Base-by-base conservation (phyloP, 768 basidiomycete genomes). In the Lyophyllum shimeji region DNA sequence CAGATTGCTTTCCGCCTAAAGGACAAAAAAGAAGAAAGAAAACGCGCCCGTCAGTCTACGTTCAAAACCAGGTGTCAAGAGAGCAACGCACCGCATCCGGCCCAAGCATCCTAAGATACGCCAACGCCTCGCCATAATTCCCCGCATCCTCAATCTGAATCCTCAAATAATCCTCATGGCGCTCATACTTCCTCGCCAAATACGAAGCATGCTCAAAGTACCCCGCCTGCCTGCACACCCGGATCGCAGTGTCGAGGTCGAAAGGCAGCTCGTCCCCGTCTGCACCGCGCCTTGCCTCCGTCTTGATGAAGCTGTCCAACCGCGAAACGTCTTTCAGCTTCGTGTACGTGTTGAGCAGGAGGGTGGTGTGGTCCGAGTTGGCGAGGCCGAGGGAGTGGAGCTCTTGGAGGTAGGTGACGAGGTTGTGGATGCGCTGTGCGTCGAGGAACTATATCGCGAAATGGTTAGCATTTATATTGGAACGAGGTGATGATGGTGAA, bases 171-270 rank as follows among this genome's bases (percentile, higher is more conserved):
- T 98, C 96, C 63, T 95, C 93, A 61, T 98, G 94, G 20, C 90
- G 74, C 27, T 88, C 85, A 70, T 94, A 98, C 67, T 93, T 92
- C 73, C 86, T 86, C 18, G 97, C 96, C 15, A 99, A 81, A 67
- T 95, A 98, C 1, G 86, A 84, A 0, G 96, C 96, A 66, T 98
- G 96, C 53, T 95, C 89, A 63, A 92, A 97, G 69, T 96, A 98
- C 0, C 94, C 93, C 1, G 95, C 96, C 70, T 98, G 96, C 24
- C 97, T 82, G 65, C 95, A 98, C 25, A 98, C 96, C 2, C 94
- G 84, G 51, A 99, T 98, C 0, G 95, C 97, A 0, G 97, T 99
- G 58, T 96, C 94, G 42, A 99, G 80, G 67, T 98, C 97, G 67
- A 98, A 99, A 0, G 96, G 97, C 3, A 96, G 81, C 66, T 95